Evolutionary conservation across 371 early-diverging fungal species (phyloP), one percentile per base, ranked within the genome.

Genomic region (Actinomortierella wolfii): DNA sequence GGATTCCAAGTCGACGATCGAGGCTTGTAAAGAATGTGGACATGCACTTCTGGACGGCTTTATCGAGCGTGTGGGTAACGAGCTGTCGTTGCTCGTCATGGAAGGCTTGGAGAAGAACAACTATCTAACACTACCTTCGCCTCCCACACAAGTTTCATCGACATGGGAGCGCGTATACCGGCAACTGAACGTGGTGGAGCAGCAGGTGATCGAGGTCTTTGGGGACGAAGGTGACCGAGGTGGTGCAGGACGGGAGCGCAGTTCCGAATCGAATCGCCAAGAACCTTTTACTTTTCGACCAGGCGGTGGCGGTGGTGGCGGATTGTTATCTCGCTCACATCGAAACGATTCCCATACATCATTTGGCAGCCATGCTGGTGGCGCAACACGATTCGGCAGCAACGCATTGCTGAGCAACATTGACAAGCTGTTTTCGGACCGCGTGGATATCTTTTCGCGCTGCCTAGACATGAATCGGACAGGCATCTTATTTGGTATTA

Each of bases 391-490:
- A 61, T 57, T 23, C 65, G 71, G 50, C 51, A 64, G 26, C 71
- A 70, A 24, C 70, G 64, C 62, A 57, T 57, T 89, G 71, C 65
- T 88, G 67, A 83, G 76, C 50, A 84, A 85, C 59, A 89, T 91
- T 61, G 87, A 86, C 55, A 85, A 84, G 42, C 70, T 91, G 26
- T 91, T 91, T 71, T 82, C 86, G 24, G 92, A 89, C 18, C 80
- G 85, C 1, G 79, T 87, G 8, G 89, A 85, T 57, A 81, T 84
- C 25, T 89, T 83, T 62, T 69, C 61, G 29, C 71, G 86, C 25
- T 76, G 70, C 29, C 83, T 86, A 21, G 89, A 89, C 23, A 75
- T 85, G 62, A 78, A 77, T 43, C 64, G 86, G 21, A 61, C 57
- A 0, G 86, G 80, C 3, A 78, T 86, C 20, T 74, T 83, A 56